phyloP scores from a whole-genome alignment of 306 rosid species.

The Lablab purpureus region DNA sequence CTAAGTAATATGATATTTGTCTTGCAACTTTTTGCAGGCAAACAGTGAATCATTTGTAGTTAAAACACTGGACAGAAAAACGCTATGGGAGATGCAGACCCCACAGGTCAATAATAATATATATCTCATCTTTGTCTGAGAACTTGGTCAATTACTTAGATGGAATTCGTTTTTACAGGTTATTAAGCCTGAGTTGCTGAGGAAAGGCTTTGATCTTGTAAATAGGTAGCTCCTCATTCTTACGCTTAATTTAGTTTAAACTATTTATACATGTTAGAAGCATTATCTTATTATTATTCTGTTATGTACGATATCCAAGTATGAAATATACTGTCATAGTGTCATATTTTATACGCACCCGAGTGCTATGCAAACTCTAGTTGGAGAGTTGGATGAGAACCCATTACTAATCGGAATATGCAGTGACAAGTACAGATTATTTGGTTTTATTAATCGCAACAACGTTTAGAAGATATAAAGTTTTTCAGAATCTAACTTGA shows the following conservation, averaged over 20 bases:
- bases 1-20: no score
- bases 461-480: slow-evolving; percentile 21
- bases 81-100: slow-evolving; percentile 99
- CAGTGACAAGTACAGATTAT: slow-evolving; percentile 3
- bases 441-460: slow-evolving; percentile 24
- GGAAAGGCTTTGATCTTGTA: slow-evolving; percentile 89
- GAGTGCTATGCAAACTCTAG: slow-evolving; percentile 11
- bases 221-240: slow-evolving; percentile 66
- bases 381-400: neutral
- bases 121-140: slow-evolving; percentile 33
- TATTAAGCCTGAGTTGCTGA: slow-evolving; percentile 85
- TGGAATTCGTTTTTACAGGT: slow-evolving; percentile 60
- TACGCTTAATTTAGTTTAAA: slow-evolving; percentile 22
- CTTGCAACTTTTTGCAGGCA: slow-evolving; percentile 67
- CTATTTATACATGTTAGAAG: slow-evolving; percentile 17
- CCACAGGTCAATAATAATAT: slow-evolving; percentile 74
- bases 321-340: neutral
- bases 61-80: slow-evolving; percentile 84
- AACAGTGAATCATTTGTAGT: slow-evolving; percentile 79
- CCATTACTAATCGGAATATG: slow-evolving; percentile 23
- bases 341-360: neutral
- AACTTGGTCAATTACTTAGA: slow-evolving; percentile 21
- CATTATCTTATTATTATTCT: slow-evolving; percentile 3
- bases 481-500: slow-evolving; percentile 35
- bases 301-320: slow-evolving; percentile 1